Conservation (phyloP, 306 rosid genomes). For the Amphicarpaea edgeworthii region DNA sequence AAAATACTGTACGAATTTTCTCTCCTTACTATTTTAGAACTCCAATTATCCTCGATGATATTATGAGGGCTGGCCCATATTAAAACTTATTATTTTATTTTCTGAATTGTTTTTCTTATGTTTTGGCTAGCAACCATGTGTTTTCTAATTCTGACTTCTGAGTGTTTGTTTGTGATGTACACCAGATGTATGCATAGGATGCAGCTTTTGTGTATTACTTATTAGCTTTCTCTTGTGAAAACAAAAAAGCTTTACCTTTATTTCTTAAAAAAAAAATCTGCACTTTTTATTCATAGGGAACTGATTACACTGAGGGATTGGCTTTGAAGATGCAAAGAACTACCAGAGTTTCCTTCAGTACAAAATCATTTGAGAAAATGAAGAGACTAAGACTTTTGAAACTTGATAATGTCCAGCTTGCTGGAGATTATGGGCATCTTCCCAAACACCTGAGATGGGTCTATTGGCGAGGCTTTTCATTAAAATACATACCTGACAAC, state of each 20-base stretch:
- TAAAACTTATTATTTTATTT: background rate
- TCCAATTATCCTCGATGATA: background rate
- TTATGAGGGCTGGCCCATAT: background rate
- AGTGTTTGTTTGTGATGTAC: background rate
- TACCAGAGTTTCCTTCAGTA: background rate
- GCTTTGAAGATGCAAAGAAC: background rate
- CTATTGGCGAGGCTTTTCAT: conserved; percentile 15
- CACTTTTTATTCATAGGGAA: conserved; percentile 1
- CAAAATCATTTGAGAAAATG: conserved; percentile 8
- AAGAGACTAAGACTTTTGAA: background rate
- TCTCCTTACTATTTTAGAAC: background rate
- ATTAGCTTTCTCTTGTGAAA: background rate
- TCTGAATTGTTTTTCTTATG: background rate
- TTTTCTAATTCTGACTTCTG: background rate
- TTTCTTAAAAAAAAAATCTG: background rate
- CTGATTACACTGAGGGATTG: conserved; percentile 5
- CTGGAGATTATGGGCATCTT: background rate
- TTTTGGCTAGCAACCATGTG: background rate
- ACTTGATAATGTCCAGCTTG: conserved; percentile 1
- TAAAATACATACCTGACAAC: background rate
- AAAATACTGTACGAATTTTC: background rate
- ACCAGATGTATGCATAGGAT: background rate
- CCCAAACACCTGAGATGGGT: background rate
- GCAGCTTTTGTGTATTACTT: background rate
- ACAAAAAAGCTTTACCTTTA: background rate